Evolutionary conservation across 164 flowering plant species (phyloP).

Genomic region (Piper longum): DNA sequence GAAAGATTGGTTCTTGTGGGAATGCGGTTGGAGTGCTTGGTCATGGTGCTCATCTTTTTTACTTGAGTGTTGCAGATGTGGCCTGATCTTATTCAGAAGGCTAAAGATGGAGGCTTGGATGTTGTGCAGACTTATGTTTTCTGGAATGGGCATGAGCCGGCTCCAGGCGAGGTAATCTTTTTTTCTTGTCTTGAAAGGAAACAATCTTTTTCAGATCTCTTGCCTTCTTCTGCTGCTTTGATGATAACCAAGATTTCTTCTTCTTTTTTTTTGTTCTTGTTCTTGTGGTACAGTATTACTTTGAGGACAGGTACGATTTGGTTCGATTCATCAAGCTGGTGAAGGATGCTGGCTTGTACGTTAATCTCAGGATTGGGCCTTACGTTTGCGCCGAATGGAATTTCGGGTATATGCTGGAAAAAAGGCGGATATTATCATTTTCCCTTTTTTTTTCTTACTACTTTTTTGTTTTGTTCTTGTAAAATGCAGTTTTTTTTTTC

Average conservation of each 20-base stretch:
- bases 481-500: neutral
- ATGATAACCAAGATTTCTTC: neutral
- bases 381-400: conserved; percentile 86
- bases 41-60: neutral
- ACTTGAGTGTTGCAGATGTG: conserved; percentile 49
- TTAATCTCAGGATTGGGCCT: conserved; percentile 78
- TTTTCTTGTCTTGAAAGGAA: neutral
- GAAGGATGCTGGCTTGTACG: conserved; percentile 67
- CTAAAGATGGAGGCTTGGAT: conserved; percentile 79
- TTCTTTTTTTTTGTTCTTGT: neutral
- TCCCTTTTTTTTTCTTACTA: neutral
- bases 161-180: conserved; percentile 48
- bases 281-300: conserved; percentile 42
- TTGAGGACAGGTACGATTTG: conserved; percentile 64
- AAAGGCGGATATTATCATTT: neutral
- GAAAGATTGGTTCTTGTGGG: neutral
- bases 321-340: conserved; percentile 60
- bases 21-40: conserved; percentile 7
- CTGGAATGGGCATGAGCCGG: conserved; percentile 83
- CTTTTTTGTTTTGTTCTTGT: neutral
- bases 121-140: conserved; percentile 75
- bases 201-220: neutral
- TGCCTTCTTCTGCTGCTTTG: neutral
- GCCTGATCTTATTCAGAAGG: conserved; percentile 70
- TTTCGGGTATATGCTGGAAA: conserved; percentile 38